Base-by-base conservation (phyloP, 768 basidiomycete species). In the Xerocomus spinulosus region DNA sequence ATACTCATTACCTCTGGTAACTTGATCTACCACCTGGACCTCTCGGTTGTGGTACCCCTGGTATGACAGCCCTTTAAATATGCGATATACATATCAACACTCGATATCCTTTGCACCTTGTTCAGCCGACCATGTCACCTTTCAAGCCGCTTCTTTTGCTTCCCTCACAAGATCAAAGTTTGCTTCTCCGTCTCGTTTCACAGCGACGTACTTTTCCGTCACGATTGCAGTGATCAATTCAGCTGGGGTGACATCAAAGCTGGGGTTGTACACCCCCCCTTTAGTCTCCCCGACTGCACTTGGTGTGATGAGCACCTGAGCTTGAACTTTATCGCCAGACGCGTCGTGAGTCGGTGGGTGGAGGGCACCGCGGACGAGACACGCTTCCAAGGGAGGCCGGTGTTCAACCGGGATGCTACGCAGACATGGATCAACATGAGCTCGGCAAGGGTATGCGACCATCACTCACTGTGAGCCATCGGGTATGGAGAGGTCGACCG, bases 201-300 rank as follows among this genome's bases (percentile, higher is more conserved):
- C 79, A 4, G 90, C 91, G 26, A 96, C 92, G 7, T 95, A 93
- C 56, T 87, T 92, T 71, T 98, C 95, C 3, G 93, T 97, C 12
- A 94, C 92, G 42, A 98, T 87, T 25, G 88, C 90, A n/a, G 84
- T 88, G 53, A 98, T 96, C 35, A 97, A 72, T 50, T 88, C 85
- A 3, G 93, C 91, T 1, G 94, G 93, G 0, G 95, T 97, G 14
- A 98, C 92, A 62, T 98, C 95, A 68, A 97, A 98, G 53, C 89
- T 91, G 2, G 95, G 93, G 66, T 96, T 98, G 66, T 93, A 95
- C 33, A 91, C 70, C 3, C 49, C 63, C 2, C 54, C 60, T 18
- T 53, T 38, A 0, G 49, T 32, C 35, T 60, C 60, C 33, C 42
- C 73, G 24, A 85, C 62, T 13, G 73, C 75, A 18, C 70, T 63